A percentile compares a stretch with the other conserved stretches of the same genome.
These are phyloP conservation scores for Cymodocea nodosa DNA, from an alignment of 116 monocot genomes.

Conservation along the genomic window DNA sequence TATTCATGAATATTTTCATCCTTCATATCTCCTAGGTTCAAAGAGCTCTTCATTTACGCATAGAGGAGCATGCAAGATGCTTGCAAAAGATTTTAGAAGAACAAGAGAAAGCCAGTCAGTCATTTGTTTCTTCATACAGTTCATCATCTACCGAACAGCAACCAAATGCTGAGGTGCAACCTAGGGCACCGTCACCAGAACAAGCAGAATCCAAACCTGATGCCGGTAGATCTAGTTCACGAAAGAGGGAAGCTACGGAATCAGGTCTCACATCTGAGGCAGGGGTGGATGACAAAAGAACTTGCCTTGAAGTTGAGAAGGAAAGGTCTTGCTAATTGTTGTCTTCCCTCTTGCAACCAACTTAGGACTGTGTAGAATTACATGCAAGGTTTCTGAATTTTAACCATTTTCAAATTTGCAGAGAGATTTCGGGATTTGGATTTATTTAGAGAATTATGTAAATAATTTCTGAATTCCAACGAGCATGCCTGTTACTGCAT, in stretches of 20 bases:
- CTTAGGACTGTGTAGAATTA: not conserved
- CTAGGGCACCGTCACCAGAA: not conserved
- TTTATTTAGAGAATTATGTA: not conserved
- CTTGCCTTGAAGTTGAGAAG: slow-evolving; percentile 15
- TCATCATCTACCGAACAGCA: slow-evolving; percentile 9
- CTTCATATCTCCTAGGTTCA: slow-evolving; percentile 35
- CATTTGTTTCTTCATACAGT: slow-evolving; percentile 15
- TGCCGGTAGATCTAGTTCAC: not conserved
- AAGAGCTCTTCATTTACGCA: slow-evolving; percentile 64
- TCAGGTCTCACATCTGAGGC: slow-evolving; percentile 11
- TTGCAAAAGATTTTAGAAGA: slow-evolving; percentile 82
- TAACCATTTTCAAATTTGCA: not conserved
- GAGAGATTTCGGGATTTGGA: not conserved
- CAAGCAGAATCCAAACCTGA: slow-evolving; percentile 12
- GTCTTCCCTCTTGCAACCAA: not conserved
- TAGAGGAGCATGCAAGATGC: slow-evolving; percentile 79
- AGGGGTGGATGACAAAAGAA: slow-evolving; percentile 18
- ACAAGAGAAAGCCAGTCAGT: slow-evolving; percentile 44
- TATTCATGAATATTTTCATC: not conserved
- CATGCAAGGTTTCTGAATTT: not conserved
- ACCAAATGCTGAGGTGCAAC: slow-evolving; percentile 6
- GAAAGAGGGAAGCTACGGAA: slow-evolving; percentile 16
- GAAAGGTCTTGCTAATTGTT: not conserved
- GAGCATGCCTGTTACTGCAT: not conserved
- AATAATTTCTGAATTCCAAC: not conserved